Percentiles rank a stretch among this genome's conserved stretches.
Evolutionary conservation across 331 rosid species (phyloP).

Genomic region (Rhamnella rubrinervis): DNA sequence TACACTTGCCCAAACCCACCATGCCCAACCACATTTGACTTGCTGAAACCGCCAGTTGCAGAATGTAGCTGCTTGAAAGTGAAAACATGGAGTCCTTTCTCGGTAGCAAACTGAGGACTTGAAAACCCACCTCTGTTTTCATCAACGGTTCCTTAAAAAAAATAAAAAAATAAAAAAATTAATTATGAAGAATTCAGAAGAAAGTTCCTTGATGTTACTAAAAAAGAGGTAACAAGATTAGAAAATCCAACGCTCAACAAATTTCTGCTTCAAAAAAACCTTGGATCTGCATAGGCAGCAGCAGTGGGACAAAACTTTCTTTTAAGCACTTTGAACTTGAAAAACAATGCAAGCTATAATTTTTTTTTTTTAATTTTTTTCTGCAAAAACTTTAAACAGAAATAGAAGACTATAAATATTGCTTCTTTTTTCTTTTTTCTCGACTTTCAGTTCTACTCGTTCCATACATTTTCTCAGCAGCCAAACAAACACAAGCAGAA

Average conservation of each 20-base stretch:
- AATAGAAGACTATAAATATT: neutral
- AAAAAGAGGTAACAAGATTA: too few relatives aligned
- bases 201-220: conserved; percentile 13
- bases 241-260: too few relatives aligned
- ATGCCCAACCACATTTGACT: conserved; percentile 85
- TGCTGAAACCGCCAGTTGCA: conserved; percentile 85
- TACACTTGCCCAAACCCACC: conserved; percentile 88
- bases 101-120: conserved; percentile 55
- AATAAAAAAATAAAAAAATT: conserved; percentile 39
- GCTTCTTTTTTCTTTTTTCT: neutral
- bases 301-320: neutral
- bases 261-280: too few relatives aligned
- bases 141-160: conserved; percentile 49
- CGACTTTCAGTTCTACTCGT: neutral
- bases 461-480: neutral
- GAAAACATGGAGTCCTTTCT: conserved; percentile 73
- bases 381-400: neutral
- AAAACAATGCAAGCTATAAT: neutral
- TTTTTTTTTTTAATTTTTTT: neutral
- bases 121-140: conserved; percentile 50
- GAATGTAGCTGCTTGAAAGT: conserved; percentile 92
- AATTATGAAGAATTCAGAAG: conserved; percentile 24
- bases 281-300: too few relatives aligned
- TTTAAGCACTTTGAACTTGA: neutral
- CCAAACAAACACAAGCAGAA: neutral